A percentile compares a stretch with the other conserved stretches of the same genome.
Conservation (phyloP, 2,329 filamentous ascomycete species). For the Myriangium duriaei region DNA sequence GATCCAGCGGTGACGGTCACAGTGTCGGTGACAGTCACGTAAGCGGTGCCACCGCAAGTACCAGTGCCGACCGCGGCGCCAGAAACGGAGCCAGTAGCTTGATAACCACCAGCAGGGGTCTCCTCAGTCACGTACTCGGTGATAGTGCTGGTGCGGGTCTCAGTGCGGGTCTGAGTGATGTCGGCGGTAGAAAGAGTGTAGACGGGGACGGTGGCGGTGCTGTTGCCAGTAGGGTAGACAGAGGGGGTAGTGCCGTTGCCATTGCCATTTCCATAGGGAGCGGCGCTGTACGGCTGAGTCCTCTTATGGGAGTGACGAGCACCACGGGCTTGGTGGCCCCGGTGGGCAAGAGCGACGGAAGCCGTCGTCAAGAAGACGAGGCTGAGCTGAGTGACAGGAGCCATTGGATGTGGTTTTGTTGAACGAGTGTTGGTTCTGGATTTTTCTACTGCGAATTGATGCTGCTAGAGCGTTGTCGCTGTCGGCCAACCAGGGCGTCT, state of each 20-base stretch:
- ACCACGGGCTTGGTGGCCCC: conserved; percentile 4
- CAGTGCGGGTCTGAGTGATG: conserved; percentile 5
- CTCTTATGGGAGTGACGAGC: conserved; percentile 4
- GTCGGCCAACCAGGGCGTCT: conserved; percentile 6
- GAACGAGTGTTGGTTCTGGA: no score
- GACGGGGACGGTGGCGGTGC: background rate
- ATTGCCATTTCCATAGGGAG: conserved; percentile 7
- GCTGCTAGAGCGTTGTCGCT: conserved; percentile 8
- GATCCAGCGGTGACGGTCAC: conserved; percentile 9
- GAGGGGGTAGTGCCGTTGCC: background rate
- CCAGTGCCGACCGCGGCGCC: conserved; percentile 1
- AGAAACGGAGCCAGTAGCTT: conserved; percentile 2
- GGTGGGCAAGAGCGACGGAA: conserved; percentile 6
- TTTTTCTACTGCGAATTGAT: no score
- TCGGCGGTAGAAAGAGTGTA: conserved; percentile 2
- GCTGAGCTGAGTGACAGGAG: conserved; percentile 7
- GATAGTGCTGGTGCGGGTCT: conserved; percentile 7
- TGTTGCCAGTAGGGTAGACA: conserved; percentile 2
- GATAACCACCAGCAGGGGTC: conserved; percentile 2
- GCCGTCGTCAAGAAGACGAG: conserved; percentile 7
- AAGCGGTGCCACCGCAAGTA: conserved; percentile 6
- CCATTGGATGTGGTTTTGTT: conserved; percentile 1
- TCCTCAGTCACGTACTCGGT: conserved; percentile 3
- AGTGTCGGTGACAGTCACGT: conserved; percentile 7
- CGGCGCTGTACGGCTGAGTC: conserved; percentile 1